These are phyloP conservation scores for Scutellaria galericulata DNA, from an alignment of 257 asterid genomes.

Conservation along the genomic window DNA sequence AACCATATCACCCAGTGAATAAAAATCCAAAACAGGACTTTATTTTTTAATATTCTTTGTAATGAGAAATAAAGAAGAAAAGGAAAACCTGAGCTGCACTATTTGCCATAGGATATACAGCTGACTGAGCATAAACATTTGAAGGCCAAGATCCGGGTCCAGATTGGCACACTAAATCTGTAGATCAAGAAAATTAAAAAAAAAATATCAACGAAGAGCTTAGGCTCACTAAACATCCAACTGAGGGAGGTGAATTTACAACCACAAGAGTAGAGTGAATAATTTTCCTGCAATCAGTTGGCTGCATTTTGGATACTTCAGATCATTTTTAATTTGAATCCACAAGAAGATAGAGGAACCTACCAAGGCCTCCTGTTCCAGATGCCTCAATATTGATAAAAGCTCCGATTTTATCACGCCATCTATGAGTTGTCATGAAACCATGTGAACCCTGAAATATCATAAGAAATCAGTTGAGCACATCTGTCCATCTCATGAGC, in stretches of 20 bases:
- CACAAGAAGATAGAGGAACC: conserved; percentile 35
- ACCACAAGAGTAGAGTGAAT: conserved; percentile 20
- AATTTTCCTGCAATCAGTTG: conserved; percentile 10
- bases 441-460: conserved; percentile 93
- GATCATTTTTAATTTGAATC: conserved; percentile 24
- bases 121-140: conserved; percentile 80
- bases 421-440: conserved; percentile 90
- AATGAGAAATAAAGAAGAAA: conserved; percentile 30
- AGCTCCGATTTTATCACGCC: conserved; percentile 93
- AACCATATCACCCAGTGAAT: background rate
- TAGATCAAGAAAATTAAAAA: conserved; percentile 38
- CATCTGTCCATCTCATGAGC: conserved; percentile 19
- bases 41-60: background rate
- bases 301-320: conserved; percentile 26
- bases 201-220: conserved; percentile 32
- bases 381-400: conserved; percentile 88
- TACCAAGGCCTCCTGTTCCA: conserved; percentile 97
- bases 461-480: conserved; percentile 33
- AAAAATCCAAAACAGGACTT: background rate
- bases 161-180: conserved; percentile 98
- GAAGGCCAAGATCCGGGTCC: conserved; percentile 99
- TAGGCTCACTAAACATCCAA: conserved; percentile 28
- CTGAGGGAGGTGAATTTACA: conserved; percentile 27
- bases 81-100: conserved; percentile 95
- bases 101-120: conserved; percentile 91